phyloP scores from a whole-genome alignment of 2,329 filamentous ascomycete genomes.

The Colletotrichum endophyticum region DNA sequence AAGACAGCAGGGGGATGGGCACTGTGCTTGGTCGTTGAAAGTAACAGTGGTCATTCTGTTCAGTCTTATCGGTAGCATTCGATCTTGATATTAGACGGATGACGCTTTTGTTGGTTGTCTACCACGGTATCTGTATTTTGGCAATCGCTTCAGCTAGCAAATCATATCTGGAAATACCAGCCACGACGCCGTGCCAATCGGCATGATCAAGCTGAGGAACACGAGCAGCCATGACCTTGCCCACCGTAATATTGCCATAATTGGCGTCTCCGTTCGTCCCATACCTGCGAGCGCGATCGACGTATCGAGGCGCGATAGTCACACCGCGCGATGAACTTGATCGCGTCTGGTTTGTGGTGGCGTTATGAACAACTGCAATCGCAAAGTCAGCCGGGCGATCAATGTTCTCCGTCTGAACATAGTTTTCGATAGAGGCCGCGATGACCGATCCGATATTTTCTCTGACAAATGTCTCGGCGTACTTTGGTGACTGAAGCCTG shows the following conservation, averaged over 20 bases:
- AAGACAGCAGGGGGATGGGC: too few relatives aligned
- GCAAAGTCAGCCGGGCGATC: background rate
- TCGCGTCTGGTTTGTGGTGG: background rate
- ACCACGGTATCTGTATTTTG: background rate
- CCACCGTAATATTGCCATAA: background rate
- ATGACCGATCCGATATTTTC: background rate
- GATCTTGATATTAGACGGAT: background rate
- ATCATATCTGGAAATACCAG: background rate
- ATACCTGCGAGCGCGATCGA: background rate
- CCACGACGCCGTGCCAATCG: background rate
- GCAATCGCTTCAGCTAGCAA: background rate
- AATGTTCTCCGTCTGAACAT: background rate
- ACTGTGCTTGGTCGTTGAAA: background rate
- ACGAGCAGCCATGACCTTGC: background rate
- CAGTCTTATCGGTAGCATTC: background rate
- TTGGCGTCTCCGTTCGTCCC: background rate
- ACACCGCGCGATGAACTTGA: background rate
- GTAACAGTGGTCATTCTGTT: background rate
- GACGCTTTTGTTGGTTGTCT: background rate
- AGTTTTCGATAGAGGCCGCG: background rate
- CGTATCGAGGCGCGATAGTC: background rate
- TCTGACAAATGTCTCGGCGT: background rate
- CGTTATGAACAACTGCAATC: background rate
- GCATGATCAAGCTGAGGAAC: background rate
- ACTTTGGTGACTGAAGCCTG: background rate